phyloP scores from a whole-genome alignment of 768 basidiomycete genomes.

The Podaxis sp. region DNA sequence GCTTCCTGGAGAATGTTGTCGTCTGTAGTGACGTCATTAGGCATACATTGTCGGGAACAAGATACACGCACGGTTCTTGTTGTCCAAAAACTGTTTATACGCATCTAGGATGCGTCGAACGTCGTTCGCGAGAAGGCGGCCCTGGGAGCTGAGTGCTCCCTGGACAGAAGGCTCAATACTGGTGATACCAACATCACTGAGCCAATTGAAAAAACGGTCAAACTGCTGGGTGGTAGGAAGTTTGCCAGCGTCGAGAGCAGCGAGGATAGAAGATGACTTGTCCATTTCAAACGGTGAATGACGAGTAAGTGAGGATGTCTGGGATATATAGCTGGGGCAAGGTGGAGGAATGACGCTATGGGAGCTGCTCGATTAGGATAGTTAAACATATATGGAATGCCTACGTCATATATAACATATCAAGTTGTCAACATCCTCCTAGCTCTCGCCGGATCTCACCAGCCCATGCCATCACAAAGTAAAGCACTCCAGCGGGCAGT shows the following conservation, averaged over 20 bases:
- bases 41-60: neutral
- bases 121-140: constrained; percentile 49
- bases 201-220: constrained; percentile 52
- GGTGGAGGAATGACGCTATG: constrained; percentile 12
- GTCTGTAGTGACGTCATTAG: constrained; percentile 33
- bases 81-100: constrained; percentile 50
- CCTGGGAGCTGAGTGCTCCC: constrained; percentile 54
- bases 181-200: constrained; percentile 49
- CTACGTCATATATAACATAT: constrained; percentile 6
- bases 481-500: constrained; percentile 71
- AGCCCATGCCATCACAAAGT: constrained; percentile 82
- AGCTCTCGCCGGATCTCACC: constrained; percentile 50
- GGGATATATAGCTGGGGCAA: neutral
- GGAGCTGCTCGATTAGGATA: neutral
- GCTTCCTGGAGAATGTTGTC: constrained; percentile 67
- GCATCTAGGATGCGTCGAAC: constrained; percentile 54
- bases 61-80: constrained; percentile 55
- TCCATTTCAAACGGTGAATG: constrained; percentile 49
- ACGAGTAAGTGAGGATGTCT: neutral
- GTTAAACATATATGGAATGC: neutral
- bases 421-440: constrained; percentile 20
- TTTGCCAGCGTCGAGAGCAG: constrained; percentile 72
- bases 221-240: constrained; percentile 63
- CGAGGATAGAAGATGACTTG: constrained; percentile 57
- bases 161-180: constrained; percentile 39